Evolutionary conservation across 345 rosid genomes (phyloP).

Genomic region (Melaleuca alternifolia): DNA sequence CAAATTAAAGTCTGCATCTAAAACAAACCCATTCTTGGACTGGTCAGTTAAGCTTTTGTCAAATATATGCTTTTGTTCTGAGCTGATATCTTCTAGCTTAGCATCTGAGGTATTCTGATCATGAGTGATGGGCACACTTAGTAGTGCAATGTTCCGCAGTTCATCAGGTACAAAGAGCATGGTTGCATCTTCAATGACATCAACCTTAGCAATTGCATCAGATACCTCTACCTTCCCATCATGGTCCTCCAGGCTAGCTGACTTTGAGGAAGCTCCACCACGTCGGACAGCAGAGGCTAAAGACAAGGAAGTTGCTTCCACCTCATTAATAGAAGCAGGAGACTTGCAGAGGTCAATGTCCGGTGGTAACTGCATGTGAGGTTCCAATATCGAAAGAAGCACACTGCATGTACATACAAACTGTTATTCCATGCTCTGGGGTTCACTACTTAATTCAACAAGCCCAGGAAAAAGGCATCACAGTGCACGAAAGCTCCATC

Average conservation of each 20-base stretch:
- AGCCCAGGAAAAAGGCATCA: neutral
- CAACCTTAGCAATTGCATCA: slow-evolving; percentile 40
- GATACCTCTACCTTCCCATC: slow-evolving; percentile 38
- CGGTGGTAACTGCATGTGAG: slow-evolving; percentile 62
- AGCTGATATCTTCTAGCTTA: slow-evolving; percentile 17
- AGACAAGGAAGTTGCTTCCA: slow-evolving; percentile 16
- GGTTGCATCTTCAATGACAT: slow-evolving; percentile 39
- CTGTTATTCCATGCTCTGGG: neutral
- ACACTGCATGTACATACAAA: slow-evolving; percentile 43
- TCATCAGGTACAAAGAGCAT: slow-evolving; percentile 59
- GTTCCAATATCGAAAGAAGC: slow-evolving; percentile 71
- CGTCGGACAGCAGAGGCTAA: slow-evolving; percentile 12
- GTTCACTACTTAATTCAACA: neutral
- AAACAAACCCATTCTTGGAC: slow-evolving; percentile 27
- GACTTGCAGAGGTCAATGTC: slow-evolving; percentile 65
- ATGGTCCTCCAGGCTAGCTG: slow-evolving; percentile 30
- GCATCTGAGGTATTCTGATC: slow-evolving; percentile 14
- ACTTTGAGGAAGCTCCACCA: slow-evolving; percentile 20
- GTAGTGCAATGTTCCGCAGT: slow-evolving; percentile 32
- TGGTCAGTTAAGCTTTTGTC: slow-evolving; percentile 15
- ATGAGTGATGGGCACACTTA: slow-evolving; percentile 18
- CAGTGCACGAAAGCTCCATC: neutral
- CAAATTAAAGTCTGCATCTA: slow-evolving; percentile 42
- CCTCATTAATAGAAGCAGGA: slow-evolving; percentile 23
- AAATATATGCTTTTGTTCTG: slow-evolving; percentile 20